These are phyloP conservation scores for Coccomyxa sp. DNA, from an alignment of 139 green algal genomes.

Conservation along the genomic window DNA sequence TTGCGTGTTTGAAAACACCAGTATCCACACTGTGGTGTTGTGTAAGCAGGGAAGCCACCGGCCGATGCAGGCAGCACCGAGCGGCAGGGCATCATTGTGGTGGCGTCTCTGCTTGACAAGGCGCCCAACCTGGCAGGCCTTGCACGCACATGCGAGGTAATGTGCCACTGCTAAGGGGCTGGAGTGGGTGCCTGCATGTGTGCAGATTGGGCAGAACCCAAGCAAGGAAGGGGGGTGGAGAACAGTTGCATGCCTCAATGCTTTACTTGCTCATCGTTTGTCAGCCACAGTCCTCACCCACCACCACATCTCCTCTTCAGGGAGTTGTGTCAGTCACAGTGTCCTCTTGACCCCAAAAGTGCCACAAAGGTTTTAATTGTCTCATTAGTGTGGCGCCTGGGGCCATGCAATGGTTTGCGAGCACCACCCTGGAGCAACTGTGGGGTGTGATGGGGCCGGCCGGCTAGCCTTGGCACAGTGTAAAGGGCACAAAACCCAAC, in stretches of 20 bases:
- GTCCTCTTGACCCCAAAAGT: neutral
- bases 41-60: neutral
- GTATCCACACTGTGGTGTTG: neutral
- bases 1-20: neutral
- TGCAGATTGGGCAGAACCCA: too few relatives aligned
- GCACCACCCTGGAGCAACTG: too few relatives aligned
- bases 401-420: neutral
- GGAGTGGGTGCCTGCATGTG: too few relatives aligned
- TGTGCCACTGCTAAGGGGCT: too few relatives aligned
- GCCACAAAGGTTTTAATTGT: too few relatives aligned
- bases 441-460: too few relatives aligned
- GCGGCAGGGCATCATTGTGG: slow-evolving; percentile 77
- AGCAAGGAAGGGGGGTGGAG: too few relatives aligned
- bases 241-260: neutral
- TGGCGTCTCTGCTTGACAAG: slow-evolving; percentile 83
- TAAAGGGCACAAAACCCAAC: too few relatives aligned
- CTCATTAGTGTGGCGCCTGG: too few relatives aligned
- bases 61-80: neutral
- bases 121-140: slow-evolving; percentile 89
- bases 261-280: neutral
- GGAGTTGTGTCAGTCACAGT: neutral
- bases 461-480: too few relatives aligned
- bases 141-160: slow-evolving; percentile 82
- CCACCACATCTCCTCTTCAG: neutral
- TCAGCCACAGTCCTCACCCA: neutral